Conservation (phyloP, 345 rosid genomes). For the Eucalyptus polyanthemos region DNA sequence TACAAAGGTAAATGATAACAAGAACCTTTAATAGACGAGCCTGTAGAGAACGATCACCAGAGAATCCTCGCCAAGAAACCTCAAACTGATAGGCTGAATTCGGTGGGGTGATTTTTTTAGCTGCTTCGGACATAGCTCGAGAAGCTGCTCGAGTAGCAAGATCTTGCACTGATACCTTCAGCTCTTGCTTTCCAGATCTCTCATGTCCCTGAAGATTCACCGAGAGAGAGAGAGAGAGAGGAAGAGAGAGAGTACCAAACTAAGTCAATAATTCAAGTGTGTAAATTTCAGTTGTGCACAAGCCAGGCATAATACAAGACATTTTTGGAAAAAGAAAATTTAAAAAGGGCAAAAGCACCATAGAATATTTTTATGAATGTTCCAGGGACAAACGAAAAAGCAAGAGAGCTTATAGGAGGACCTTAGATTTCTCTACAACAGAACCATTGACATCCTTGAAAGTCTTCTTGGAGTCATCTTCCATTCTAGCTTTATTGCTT, state of each 20-base stretch:
- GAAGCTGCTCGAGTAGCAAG: slow-evolving; percentile 84
- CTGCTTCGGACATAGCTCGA: slow-evolving; percentile 62
- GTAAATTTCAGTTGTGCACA: neutral
- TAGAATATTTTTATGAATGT: neutral
- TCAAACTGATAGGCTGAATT: slow-evolving; percentile 83
- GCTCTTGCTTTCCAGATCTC: slow-evolving; percentile 19
- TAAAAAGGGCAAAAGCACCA: neutral
- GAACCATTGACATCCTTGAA: neutral
- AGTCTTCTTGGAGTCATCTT: slow-evolving; percentile 4
- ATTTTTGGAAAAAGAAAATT: neutral
- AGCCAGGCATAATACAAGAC: neutral
- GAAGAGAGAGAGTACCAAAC: neutral
- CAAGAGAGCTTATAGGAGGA: neutral
- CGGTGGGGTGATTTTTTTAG: slow-evolving; percentile 55
- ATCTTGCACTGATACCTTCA: slow-evolving; percentile 59
- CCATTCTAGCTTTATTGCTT: slow-evolving; percentile 13
- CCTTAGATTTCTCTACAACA: neutral
- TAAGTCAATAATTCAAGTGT: neutral
- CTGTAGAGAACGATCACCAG: slow-evolving; percentile 49
- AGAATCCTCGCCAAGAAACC: slow-evolving; percentile 67
- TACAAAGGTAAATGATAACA: neutral
- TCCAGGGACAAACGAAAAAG: neutral
- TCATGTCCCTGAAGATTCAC: slow-evolving; percentile 17
- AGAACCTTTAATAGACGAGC: slow-evolving; percentile 64
- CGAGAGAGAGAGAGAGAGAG: neutral